These are phyloP conservation scores for Fusarium paranaense DNA, from an alignment of 2,329 filamentous ascomycete species.

Conservation along the genomic window DNA sequence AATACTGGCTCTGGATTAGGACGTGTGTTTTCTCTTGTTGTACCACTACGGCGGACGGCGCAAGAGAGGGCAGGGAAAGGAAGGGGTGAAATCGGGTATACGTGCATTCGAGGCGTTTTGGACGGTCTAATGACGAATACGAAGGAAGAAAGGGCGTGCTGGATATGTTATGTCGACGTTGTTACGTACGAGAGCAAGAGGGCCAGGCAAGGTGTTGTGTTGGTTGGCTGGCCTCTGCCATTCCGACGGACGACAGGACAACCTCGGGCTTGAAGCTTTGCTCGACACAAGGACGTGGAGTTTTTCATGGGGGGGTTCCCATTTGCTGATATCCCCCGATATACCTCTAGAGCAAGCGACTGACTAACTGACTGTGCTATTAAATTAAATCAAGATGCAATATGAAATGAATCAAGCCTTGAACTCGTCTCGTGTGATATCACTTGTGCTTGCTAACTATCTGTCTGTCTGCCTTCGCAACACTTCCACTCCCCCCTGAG, in stretches of 20 bases:
- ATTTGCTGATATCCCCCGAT: constrained; percentile 33
- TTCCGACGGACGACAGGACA: constrained; percentile 11
- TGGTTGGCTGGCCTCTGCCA: constrained; percentile 5
- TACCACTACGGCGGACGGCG: neutral
- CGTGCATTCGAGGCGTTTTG: constrained; percentile 40
- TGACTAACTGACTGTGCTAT: constrained; percentile 16
- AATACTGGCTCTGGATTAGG: neutral
- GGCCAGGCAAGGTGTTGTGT: neutral
- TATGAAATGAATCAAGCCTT: neutral
- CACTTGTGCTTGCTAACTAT: neutral
- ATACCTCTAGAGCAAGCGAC: constrained; percentile 45
- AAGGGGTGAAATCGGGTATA: constrained; percentile 21
- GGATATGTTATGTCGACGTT: constrained; percentile 30
- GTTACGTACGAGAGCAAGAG: constrained; percentile 10
- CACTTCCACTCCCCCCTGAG: neutral
- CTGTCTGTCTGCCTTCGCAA: neutral
- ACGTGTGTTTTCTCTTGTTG: neutral
- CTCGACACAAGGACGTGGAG: constrained; percentile 27
- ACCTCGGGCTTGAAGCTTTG: constrained; percentile 7
- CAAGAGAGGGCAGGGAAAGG: constrained; percentile 8
- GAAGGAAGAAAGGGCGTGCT: constrained; percentile 33
- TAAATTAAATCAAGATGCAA: neutral
- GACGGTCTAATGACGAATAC: constrained; percentile 42
- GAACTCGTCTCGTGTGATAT: neutral
- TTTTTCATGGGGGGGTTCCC: constrained; percentile 31